Evolutionary conservation across 2,329 filamentous ascomycete species (phyloP).

Genomic region (Septoria petroselini): DNA sequence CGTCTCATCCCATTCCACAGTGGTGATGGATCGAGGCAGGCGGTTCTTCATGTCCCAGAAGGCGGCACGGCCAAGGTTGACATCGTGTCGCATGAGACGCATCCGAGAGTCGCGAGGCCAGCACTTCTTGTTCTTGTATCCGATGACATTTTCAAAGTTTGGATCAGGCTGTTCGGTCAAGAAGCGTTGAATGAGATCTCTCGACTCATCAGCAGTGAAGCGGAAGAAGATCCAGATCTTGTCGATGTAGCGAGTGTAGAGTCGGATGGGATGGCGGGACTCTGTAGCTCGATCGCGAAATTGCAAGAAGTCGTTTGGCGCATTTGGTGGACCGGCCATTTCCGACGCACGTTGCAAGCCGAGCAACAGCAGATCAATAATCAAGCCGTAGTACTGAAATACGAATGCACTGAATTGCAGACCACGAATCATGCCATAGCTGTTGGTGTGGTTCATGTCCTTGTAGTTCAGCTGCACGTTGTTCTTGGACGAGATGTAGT

Average conservation of each 20-base stretch:
- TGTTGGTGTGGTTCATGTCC: slow-evolving; percentile 99
- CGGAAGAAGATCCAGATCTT: slow-evolving; percentile 98
- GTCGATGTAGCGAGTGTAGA: slow-evolving; percentile 98
- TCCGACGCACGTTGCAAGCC: slow-evolving; percentile 96
- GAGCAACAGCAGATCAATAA: slow-evolving; percentile 86
- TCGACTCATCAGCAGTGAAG: slow-evolving; percentile 88
- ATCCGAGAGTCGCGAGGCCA: slow-evolving; percentile 97
- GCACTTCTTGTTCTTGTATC: slow-evolving; percentile 99
- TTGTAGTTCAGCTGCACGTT: slow-evolving; percentile 99
- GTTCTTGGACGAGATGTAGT: slow-evolving; percentile 99
- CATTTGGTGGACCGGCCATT: slow-evolving; percentile 89
- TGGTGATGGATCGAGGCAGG: slow-evolving; percentile 88
- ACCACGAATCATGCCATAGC: slow-evolving; percentile 96
- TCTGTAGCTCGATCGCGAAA: slow-evolving; percentile 93
- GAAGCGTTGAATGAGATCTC: slow-evolving; percentile 95
- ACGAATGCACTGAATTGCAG: slow-evolving; percentile 98
- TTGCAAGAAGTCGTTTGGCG: slow-evolving; percentile 95
- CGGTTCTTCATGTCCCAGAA: slow-evolving; percentile 99
- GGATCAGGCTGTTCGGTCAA: slow-evolving; percentile 97
- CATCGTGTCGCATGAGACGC: slow-evolving; percentile 97
- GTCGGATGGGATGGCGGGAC: slow-evolving; percentile 85
- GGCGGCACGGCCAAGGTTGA: slow-evolving; percentile 92
- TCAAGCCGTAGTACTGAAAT: slow-evolving; percentile 97
- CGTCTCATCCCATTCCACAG: slow-evolving; percentile 98
- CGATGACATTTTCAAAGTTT: slow-evolving; percentile 98